Evolutionary conservation across 352 stramenopile species (phyloP), one percentile per base, ranked within the genome.

Genomic region (Pelagophyceae sp.): DNA sequence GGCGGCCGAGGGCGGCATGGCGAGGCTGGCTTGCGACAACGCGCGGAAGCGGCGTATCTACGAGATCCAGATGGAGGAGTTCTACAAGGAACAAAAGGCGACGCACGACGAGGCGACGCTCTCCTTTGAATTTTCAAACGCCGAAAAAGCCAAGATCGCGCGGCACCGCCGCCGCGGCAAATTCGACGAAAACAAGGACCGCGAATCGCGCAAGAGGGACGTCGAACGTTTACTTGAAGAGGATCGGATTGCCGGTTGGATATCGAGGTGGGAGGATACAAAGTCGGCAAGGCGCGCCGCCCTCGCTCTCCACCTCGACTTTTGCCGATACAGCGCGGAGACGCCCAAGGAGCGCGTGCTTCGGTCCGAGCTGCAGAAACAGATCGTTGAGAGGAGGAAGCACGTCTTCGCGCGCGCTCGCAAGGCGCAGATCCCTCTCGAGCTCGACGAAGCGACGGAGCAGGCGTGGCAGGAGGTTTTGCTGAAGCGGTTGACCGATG

Each of bases 71-170:
- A 2, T 74, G 15, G 27, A 32, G 35, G 67, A 74, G 2, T 74
- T 23, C 15, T 74, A 74, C 37, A 2, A 11, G 33, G 35, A 51
- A 2, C 67, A 31, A 15, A 27, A 33, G 35, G 6, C 20, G 33
- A 37, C 20, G 15, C 27, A 50, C 35, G 20, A 58, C 5, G 1
- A 54, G 38, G 31, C 3, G 2, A 50, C 38, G 67, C 5, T 74
- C 2, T 58, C 23, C 45, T 23, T 54, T 54, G 11, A 11, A 23
- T 54, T 54, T 54, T 54, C 45, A 54, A 54, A 11, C 33, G 31
- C 67, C 15, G 35, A 74, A n/a, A 31, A 54, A 3, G 67, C 67
- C 15, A 74, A 74, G 67, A 74, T 74, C 37, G 3, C 35, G 67
- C 33, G 33, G 15, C 35, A 58, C 38, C 33, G 67, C 2, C 33